phyloP scores from a whole-genome alignment of 306 rosid species.

The Castanospermum australe region DNA sequence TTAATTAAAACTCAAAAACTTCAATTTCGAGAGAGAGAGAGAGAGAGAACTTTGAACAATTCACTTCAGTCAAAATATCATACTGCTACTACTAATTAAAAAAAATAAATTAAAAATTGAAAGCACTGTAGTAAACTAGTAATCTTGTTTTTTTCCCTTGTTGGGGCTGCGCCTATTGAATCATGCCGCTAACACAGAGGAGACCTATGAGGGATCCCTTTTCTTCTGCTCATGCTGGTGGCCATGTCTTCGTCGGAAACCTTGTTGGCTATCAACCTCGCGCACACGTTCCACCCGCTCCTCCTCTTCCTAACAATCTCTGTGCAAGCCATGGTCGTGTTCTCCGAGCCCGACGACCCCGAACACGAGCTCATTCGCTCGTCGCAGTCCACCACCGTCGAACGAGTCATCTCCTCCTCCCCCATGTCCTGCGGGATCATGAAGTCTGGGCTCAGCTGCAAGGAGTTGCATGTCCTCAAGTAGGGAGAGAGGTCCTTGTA shows the following conservation, averaged over 20 bases:
- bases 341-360: constrained; percentile 73
- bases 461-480: constrained; percentile 61
- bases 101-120: background rate
- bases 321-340: constrained; percentile 55
- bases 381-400: constrained; percentile 72
- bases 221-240: constrained; percentile 87
- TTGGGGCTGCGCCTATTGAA: constrained; percentile 11
- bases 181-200: constrained; percentile 60
- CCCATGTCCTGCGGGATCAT: constrained; percentile 79
- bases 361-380: constrained; percentile 76
- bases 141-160: background rate
- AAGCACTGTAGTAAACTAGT: background rate
- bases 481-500: constrained; percentile 69
- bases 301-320: constrained; percentile 79
- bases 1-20: constrained; percentile 56
- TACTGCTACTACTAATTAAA: constrained; percentile 19
- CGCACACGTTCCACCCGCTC: constrained; percentile 71
- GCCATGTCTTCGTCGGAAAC: constrained; percentile 78
- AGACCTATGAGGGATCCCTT: constrained; percentile 94
- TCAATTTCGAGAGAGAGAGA: constrained; percentile 46
- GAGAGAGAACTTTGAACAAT: constrained; percentile 49
- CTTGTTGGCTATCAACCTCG: constrained; percentile 60
- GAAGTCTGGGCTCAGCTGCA: constrained; percentile 80
- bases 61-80: constrained; percentile 55
- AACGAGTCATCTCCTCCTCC: constrained; percentile 73